A percentile compares a stretch with the other conserved stretches of the same genome.
Conservation (phyloP, 441 rosid genomes). For the Gossypium lobatum region DNA sequence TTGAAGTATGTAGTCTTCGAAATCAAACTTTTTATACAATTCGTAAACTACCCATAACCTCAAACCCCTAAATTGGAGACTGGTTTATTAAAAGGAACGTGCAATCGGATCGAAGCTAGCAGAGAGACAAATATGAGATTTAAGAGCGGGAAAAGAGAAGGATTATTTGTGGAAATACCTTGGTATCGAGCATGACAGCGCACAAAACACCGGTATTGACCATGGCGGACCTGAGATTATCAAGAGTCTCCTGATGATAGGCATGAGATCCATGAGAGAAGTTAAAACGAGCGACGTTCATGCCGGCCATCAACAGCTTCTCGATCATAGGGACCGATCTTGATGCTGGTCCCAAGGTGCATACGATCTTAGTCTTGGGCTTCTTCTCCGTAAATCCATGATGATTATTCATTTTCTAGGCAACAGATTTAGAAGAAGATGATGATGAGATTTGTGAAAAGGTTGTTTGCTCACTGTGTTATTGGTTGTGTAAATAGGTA, state of each 20-base stretch:
- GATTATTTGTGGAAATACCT: conserved; percentile 31
- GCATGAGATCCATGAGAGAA: conserved; percentile 92
- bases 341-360: conserved; percentile 88
- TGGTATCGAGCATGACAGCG: conserved; percentile 95
- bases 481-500: neutral
- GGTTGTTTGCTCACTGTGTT: neutral
- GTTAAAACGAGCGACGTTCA: conserved; percentile 94
- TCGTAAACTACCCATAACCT: too few species aligned
- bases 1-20: neutral
- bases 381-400: conserved; percentile 30
- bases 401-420: neutral
- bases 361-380: conserved; percentile 88
- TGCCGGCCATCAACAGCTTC: conserved; percentile 79
- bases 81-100: too few species aligned
- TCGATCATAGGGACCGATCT: conserved; percentile 68
- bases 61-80: too few species aligned
- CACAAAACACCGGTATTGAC: conserved; percentile 71
- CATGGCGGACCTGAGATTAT: conserved; percentile 79
- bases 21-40: neutral
- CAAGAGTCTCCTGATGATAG: conserved; percentile 83
- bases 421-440: neutral
- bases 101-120: too few species aligned
- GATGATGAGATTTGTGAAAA: neutral
- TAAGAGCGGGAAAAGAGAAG: neutral
- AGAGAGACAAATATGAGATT: too few species aligned